Evolutionary conservation across 805 yeast genomes (phyloP).

Genomic region (Grigorovia yakushimaensis): DNA sequence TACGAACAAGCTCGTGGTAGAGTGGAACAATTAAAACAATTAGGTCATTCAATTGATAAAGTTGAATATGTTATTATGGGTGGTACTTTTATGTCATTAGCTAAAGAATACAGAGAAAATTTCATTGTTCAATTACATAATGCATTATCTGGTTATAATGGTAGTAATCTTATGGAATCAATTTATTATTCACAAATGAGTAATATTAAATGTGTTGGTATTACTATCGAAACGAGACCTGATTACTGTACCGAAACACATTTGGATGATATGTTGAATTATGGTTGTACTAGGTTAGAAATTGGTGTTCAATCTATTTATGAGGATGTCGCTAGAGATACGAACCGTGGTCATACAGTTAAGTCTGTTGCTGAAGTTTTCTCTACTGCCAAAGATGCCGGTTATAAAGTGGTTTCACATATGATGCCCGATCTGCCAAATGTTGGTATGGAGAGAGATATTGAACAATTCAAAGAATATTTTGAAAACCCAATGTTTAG

Average conservation of each 20-base stretch:
- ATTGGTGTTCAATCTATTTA: slow-evolving; percentile 96
- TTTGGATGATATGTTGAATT: slow-evolving; percentile 86
- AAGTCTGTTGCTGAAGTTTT: slow-evolving; percentile 93
- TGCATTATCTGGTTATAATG: slow-evolving; percentile 88
- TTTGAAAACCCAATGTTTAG: slow-evolving; percentile 95
- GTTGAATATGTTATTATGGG: slow-evolving; percentile 98
- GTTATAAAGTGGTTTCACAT: slow-evolving; percentile 94
- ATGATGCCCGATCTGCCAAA: slow-evolving; percentile 99
- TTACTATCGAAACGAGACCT: slow-evolving; percentile 96
- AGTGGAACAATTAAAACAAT: slow-evolving; percentile 86
- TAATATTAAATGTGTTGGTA: slow-evolving; percentile 94
- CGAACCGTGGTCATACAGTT: slow-evolving; percentile 97
- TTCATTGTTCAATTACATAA: slow-evolving; percentile 88
- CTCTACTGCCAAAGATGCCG: slow-evolving; percentile 94
- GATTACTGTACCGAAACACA: slow-evolving; percentile 97
- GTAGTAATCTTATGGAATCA: slow-evolving; percentile 82
- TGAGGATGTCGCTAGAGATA: slow-evolving; percentile 97
- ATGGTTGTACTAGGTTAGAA: slow-evolving; percentile 94
- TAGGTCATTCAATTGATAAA: slow-evolving; percentile 94
- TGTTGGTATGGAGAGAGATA: slow-evolving; percentile 96
- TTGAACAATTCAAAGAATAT: slow-evolving; percentile 92
- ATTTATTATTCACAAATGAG: slow-evolving; percentile 86
- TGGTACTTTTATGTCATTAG: slow-evolving; percentile 95
- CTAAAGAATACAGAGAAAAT: slow-evolving; percentile 78
- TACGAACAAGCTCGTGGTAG: slow-evolving; percentile 98